Conservation (phyloP, 805 yeast species). For the Ogataea nonfermentans region DNA sequence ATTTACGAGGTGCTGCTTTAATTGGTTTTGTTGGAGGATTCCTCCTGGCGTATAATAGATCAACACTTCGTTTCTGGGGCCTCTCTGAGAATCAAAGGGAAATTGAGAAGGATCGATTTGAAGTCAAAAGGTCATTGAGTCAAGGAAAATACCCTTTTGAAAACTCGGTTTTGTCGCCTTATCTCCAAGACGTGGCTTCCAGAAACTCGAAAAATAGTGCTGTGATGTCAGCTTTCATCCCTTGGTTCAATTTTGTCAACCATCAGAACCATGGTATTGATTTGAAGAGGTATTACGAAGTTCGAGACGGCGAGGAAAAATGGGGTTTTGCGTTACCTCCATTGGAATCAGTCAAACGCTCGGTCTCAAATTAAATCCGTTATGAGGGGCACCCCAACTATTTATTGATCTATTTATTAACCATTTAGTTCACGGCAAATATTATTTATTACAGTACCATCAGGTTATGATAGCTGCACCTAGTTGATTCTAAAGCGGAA, state of each 20-base stretch:
- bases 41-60: conserved; percentile 61
- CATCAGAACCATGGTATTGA: conserved; percentile 85
- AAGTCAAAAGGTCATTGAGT: conserved; percentile 63
- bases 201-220: conserved; percentile 76
- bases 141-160: conserved; percentile 69
- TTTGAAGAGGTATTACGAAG: conserved; percentile 55
- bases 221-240: conserved; percentile 56
- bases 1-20: conserved; percentile 56
- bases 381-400: background rate
- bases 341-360: conserved; percentile 45
- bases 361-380: conserved; percentile 2
- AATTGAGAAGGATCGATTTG: conserved; percentile 69
- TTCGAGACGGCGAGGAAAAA: conserved; percentile 55
- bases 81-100: conserved; percentile 70
- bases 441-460: conserved; percentile 8
- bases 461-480: background rate
- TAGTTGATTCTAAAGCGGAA: too few species aligned
- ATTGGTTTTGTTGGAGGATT: conserved; percentile 76
- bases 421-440: too few species aligned
- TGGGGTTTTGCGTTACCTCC: conserved; percentile 51
- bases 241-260: conserved; percentile 78
- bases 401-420: conserved; percentile 14
- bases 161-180: conserved; percentile 55
- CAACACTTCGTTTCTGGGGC: conserved; percentile 76
- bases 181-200: conserved; percentile 72